Evolutionary conservation across 1,284 basidiomycete genomes (phyloP).

Genomic region (Fomitopsis schrenkii): DNA sequence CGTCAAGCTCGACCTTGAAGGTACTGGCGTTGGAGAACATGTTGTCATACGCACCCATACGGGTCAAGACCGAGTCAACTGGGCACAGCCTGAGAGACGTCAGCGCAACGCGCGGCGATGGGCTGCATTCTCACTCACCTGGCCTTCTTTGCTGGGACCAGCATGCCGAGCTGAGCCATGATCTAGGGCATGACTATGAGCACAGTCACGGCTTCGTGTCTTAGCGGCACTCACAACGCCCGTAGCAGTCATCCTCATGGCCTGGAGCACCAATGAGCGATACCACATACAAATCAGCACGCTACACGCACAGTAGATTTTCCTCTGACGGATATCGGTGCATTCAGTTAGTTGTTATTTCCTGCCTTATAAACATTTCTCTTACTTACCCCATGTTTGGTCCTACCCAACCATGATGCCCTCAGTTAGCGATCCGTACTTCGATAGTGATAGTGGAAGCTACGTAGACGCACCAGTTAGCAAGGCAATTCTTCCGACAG

Average conservation of each 20-base stretch:
- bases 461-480: constrained; percentile 66
- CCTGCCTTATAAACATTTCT: background rate
- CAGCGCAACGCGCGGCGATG: constrained; percentile 3
- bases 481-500: constrained; percentile 77
- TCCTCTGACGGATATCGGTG: constrained; percentile 44
- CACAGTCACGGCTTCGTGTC: background rate
- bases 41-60: constrained; percentile 98
- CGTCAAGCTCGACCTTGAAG: constrained; percentile 95
- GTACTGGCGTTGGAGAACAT: constrained; percentile 95
- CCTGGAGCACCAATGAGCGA: constrained; percentile 33
- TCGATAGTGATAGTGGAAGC: constrained; percentile 6
- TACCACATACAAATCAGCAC: background rate
- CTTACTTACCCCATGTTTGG: constrained; percentile 85
- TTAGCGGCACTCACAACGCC: constrained; percentile 57
- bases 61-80: constrained; percentile 91
- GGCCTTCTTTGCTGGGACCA: constrained; percentile 85
- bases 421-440: background rate
- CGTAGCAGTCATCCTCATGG: constrained; percentile 95
- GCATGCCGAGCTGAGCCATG: constrained; percentile 98
- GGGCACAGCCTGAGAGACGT: constrained; percentile 64
- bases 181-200: constrained; percentile 47
- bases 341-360: constrained; percentile 8
- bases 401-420: constrained; percentile 34
- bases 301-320: constrained; percentile 69
- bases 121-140: constrained; percentile 37